Base-by-base conservation (phyloP, 371 early-diverging fungal species). In the Circinella minor region DNA sequence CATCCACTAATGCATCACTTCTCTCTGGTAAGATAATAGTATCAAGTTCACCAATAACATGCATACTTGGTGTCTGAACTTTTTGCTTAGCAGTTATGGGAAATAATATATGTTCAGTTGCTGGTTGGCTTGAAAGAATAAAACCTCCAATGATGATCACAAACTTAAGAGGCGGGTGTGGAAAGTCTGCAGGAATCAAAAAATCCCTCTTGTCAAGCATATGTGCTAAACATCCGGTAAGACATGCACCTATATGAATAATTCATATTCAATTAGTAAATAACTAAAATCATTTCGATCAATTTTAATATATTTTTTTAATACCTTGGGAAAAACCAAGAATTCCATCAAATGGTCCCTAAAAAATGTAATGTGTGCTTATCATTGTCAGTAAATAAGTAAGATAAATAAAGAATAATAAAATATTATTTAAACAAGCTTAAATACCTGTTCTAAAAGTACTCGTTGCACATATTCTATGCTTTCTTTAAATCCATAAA, bases 271-370 rank as follows among this genome's bases (percentile, higher is more conserved):
- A 11, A 11, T 43, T 43, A 43, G 6, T 6, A 6, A 9, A 43
- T 43, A 43, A 11, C 11, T 43, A 43, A 9, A 11, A 43, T 0
- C 11, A 43, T 6, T 9, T 9, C 11, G 3, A 43, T 43, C 6
- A 11, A 43, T 43, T 43, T 43, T 18, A 54, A 39, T 63, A 38
- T 17, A 15, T 38, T 18, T 3, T 14, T 36, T 10, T 43, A 4
- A 51, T 71, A 77, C 78, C 85, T 71, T 93, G 93, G 8, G 91
- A 90, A 72, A 93, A 93, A 7, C 93, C 93, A 68, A 93, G 77
- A 8, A 93, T 80, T 36, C 91, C 93, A 70, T 90, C 89, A 71
- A 91, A 93, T 3, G 91, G 91, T 7, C 91, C 91, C 82, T 88
- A 46, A 20, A 47, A 46, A 20, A 47, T 48, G 8, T 51, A n/a